Conservation (phyloP, 2,329 filamentous ascomycete genomes). For the Phaeophleospora eucalypticola region DNA sequence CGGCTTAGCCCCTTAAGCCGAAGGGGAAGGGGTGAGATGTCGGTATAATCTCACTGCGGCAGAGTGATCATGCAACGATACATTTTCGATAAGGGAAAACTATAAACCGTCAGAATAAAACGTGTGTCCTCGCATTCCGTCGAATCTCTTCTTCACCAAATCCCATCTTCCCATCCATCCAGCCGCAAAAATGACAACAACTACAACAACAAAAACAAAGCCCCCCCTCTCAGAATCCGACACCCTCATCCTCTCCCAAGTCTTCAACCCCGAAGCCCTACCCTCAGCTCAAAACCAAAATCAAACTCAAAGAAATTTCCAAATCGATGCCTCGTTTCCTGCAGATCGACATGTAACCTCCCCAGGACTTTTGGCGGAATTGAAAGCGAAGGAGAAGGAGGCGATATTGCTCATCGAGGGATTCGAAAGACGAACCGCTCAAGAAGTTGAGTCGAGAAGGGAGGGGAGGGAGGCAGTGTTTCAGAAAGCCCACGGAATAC, state of each 20-base stretch:
- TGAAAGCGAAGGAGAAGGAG: conserved; percentile 22
- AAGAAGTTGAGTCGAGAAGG: neutral
- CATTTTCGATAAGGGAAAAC: too few species aligned
- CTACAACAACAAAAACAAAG: too few species aligned
- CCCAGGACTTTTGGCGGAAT: conserved; percentile 12
- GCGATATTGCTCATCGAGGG: conserved; percentile 27
- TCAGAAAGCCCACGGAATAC: conserved; percentile 30
- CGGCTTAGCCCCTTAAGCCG: too few species aligned
- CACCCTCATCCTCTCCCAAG: conserved; percentile 42
- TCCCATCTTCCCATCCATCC: conserved; percentile 9
- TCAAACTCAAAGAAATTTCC: too few species aligned
- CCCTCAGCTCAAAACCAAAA: conserved; percentile 22
- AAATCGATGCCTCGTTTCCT: conserved; percentile 24
- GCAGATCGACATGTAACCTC: conserved; percentile 22
- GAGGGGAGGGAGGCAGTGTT: conserved; percentile 19
- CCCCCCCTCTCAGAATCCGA: conserved; percentile 37
- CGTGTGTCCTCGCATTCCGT: too few species aligned
- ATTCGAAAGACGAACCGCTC: too few species aligned
- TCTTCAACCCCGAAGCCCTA: conserved; percentile 31
- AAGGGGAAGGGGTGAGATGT: too few species aligned
- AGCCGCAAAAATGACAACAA: too few species aligned
- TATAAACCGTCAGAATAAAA: too few species aligned
- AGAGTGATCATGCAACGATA: too few species aligned
- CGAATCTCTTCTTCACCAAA: too few species aligned
- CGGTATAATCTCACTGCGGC: too few species aligned